Base-by-base conservation (phyloP, 306 rosid genomes). In the Nissolia schottii region DNA sequence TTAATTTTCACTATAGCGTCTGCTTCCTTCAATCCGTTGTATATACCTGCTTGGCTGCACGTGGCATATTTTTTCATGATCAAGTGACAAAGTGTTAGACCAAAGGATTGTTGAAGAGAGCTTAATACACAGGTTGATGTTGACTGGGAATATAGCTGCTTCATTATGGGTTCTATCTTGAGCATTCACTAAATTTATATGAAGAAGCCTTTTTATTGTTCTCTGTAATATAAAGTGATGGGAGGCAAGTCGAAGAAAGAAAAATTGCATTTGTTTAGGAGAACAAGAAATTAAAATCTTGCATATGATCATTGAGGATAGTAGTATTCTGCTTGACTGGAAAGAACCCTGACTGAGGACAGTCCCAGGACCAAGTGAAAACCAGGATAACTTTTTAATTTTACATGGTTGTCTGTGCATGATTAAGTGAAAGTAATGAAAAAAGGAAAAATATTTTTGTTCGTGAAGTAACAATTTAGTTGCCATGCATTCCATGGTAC, bases 1-100 rank as follows among this genome's bases (percentile, higher is more conserved):
- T 68, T 65, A 15, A 45, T 11, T 69, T 40, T 50, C 48, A 66
- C 65, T 49, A 7, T 24, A 34, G 40, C 46, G 24, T 19, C 25
- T 66, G 53, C 75, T 70, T 64, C 70, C 46, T 64, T 67, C 66
- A 7, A 29, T 49, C 53, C 34, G 3, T 56, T 50, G 54, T 77
- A 55, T 15, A 24, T 45, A 12, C 37, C 23, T 55, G 74, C 45
- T 64, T 45, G 68, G 64, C 22, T 25, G 18, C 48, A 43, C 43
- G 49, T 50, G 28, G 6, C 65, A 32, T 25, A 48, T 15, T 41
- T 64, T 75, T 65, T 35, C 54, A 31, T 34, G 18, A 57, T 19
- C 40, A 14, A 7, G 29, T 11, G 66, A 67, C 27, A 23, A 37
- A 25, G 38, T 10, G 38, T 23, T 32, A n/a, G 32, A 41, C 14